These are phyloP conservation scores for Coprinopsis marcescibilis DNA, from an alignment of 768 basidiomycete genomes.

Conservation along the genomic window DNA sequence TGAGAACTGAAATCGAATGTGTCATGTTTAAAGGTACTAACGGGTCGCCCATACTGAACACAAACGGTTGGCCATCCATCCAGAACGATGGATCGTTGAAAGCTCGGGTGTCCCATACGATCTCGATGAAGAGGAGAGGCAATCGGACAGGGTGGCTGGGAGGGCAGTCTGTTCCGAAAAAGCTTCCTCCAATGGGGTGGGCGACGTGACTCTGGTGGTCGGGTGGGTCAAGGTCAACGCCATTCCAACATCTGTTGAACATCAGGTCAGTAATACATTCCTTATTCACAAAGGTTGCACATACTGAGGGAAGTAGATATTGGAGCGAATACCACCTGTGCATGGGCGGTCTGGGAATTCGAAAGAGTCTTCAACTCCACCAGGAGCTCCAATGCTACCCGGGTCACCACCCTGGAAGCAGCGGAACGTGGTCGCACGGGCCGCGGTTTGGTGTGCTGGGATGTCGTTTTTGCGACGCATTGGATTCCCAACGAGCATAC, in stretches of 20 bases:
- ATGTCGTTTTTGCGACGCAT: neutral
- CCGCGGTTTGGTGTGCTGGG: neutral
- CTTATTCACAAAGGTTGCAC: neutral
- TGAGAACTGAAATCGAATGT: neutral
- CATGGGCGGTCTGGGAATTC: neutral
- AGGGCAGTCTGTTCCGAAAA: constrained; percentile 8
- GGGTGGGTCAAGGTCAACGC: constrained; percentile 6
- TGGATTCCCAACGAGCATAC: constrained; percentile 2
- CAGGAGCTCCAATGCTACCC: neutral
- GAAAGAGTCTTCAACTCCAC: constrained; percentile 4
- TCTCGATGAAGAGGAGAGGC: constrained; percentile 13
- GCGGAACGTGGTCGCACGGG: neutral
- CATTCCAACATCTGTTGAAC: constrained; percentile 8
- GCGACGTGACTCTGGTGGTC: constrained; percentile 11
- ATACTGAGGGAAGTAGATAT: constrained; percentile 5
- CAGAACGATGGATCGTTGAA: constrained; percentile 11
- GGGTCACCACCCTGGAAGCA: neutral
- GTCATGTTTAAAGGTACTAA: constrained; percentile 2
- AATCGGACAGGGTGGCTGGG: constrained; percentile 9
- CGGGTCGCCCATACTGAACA: constrained; percentile 15
- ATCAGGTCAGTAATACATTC: neutral
- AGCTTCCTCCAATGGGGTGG: constrained; percentile 2
- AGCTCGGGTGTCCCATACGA: constrained; percentile 13
- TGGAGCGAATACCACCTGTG: constrained; percentile 3
- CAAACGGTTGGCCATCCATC: constrained; percentile 10